These are phyloP conservation scores for Martiniozyma asiatica DNA, from an alignment of 1,139 yeast genomes.

Conservation along the genomic window DNA sequence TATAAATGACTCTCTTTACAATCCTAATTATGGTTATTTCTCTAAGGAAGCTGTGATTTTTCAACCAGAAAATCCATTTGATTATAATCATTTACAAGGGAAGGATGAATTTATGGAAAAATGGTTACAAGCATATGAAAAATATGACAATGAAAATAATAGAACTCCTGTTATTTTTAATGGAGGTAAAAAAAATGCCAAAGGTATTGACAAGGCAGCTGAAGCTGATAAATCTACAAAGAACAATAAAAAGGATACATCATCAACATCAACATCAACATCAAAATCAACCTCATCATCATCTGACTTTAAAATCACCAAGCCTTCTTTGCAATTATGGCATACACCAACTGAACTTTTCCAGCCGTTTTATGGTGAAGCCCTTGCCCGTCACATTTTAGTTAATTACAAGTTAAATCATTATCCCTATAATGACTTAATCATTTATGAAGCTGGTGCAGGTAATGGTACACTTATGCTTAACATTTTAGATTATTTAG, in stretches of 20 bases:
- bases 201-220: slow-evolving; percentile 1
- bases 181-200: slow-evolving; percentile 6
- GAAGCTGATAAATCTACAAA: slow-evolving; percentile 4
- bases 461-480: slow-evolving; percentile 84
- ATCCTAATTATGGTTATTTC: slow-evolving; percentile 75
- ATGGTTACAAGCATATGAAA: slow-evolving; percentile 59
- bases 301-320: slow-evolving; percentile 15
- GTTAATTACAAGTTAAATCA: slow-evolving; percentile 57
- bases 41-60: slow-evolving; percentile 69
- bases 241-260: too few species aligned
- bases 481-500: slow-evolving; percentile 59
- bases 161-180: slow-evolving; percentile 14
- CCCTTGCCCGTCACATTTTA: slow-evolving; percentile 62
- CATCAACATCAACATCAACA: too few species aligned
- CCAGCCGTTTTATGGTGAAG: slow-evolving; percentile 76
- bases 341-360: slow-evolving; percentile 85
- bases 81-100: slow-evolving; percentile 45
- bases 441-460: slow-evolving; percentile 82
- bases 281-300: too few species aligned
- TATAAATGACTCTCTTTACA: slow-evolving; percentile 75
- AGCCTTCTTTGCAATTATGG: slow-evolving; percentile 60
- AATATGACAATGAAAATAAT: slow-evolving; percentile 32
- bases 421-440: slow-evolving; percentile 54
- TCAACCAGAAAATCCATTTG: slow-evolving; percentile 49
- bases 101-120: slow-evolving; percentile 58